Percentiles rank a stretch among this genome's conserved stretches.
phyloP scores from a whole-genome alignment of 2,329 filamentous ascomycete species.

The Hypoxylon sp. region DNA sequence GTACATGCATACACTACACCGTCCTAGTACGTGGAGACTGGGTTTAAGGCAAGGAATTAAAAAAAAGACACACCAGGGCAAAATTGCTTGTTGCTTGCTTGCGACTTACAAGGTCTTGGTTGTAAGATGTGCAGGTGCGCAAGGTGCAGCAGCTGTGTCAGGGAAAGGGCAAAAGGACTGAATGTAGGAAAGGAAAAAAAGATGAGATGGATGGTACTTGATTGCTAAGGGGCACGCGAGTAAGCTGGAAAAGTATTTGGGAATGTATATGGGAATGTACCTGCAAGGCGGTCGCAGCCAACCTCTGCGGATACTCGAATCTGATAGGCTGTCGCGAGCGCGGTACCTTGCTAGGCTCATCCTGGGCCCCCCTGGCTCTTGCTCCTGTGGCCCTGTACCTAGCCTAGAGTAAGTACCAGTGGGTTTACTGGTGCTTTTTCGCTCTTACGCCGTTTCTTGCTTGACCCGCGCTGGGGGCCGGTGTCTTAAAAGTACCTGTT shows the following conservation, averaged over 20 bases:
- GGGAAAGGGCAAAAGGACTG: constrained; percentile 18
- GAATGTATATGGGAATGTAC: constrained; percentile 32
- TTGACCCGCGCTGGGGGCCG: constrained; percentile 45
- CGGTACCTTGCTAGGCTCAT: constrained; percentile 45
- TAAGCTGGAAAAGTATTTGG: constrained; percentile 32
- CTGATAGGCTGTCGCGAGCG: constrained; percentile 44
- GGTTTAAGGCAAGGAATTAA: constrained; percentile 33
- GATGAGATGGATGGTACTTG: constrained; percentile 24
- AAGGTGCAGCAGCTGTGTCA: constrained; percentile 38
- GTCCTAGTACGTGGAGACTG: constrained; percentile 27
- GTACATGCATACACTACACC: constrained; percentile 26
- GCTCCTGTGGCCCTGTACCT: constrained; percentile 32
- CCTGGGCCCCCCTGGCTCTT: constrained; percentile 36
- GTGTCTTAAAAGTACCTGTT: constrained; percentile 63
- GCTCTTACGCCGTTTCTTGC: constrained; percentile 35
- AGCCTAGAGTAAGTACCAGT: constrained; percentile 30
- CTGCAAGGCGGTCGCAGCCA: constrained; percentile 41
- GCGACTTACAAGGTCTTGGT: constrained; percentile 38
- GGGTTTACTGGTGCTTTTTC: constrained; percentile 35
- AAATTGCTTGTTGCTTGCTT: constrained; percentile 37
- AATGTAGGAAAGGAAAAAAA: constrained; percentile 3
- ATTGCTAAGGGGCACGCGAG: constrained; percentile 23
- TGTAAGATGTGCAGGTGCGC: constrained; percentile 18
- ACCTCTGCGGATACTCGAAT: constrained; percentile 35
- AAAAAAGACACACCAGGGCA: constrained; percentile 12